Conservation (phyloP, 2,329 filamentous ascomycete genomes). For the Aureobasidium mangrovei region DNA sequence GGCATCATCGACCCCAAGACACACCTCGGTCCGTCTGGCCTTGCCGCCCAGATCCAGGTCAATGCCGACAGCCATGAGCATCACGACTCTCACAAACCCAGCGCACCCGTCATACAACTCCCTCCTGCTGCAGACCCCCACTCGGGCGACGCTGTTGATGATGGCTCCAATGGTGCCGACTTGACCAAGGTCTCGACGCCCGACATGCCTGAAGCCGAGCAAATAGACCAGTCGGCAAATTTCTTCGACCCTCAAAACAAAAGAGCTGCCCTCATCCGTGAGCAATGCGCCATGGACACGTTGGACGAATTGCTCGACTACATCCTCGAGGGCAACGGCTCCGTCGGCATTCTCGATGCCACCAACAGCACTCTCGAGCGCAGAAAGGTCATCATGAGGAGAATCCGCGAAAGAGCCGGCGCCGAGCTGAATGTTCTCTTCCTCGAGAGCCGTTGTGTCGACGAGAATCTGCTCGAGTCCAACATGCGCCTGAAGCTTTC, state of each 20-base stretch:
- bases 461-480: constrained; percentile 74
- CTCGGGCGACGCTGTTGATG: constrained; percentile 8
- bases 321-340: constrained; percentile 69
- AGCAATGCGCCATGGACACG: constrained; percentile 87
- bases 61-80: constrained; percentile 41
- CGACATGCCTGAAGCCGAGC: constrained; percentile 11
- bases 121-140: background rate
- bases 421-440: constrained; percentile 84
- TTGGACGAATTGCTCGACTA: constrained; percentile 88
- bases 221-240: constrained; percentile 46
- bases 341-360: constrained; percentile 90
- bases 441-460: constrained; percentile 87
- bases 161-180: constrained; percentile 17
- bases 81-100: background rate
- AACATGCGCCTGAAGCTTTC: constrained; percentile 97
- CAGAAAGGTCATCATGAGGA: constrained; percentile 63
- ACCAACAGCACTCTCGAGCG: constrained; percentile 92
- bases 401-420: constrained; percentile 61
- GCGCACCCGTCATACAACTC: constrained; percentile 1
- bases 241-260: constrained; percentile 93
- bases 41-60: constrained; percentile 49
- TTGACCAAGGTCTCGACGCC: constrained; percentile 20
- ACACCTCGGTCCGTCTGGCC: constrained; percentile 19
- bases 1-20: constrained; percentile 20
- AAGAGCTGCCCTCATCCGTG: constrained; percentile 70